A percentile compares a stretch with the other conserved stretches of the same genome.
These are phyloP conservation scores for Pythium volutum DNA, from an alignment of 352 stramenopile genomes.

Conservation along the genomic window DNA sequence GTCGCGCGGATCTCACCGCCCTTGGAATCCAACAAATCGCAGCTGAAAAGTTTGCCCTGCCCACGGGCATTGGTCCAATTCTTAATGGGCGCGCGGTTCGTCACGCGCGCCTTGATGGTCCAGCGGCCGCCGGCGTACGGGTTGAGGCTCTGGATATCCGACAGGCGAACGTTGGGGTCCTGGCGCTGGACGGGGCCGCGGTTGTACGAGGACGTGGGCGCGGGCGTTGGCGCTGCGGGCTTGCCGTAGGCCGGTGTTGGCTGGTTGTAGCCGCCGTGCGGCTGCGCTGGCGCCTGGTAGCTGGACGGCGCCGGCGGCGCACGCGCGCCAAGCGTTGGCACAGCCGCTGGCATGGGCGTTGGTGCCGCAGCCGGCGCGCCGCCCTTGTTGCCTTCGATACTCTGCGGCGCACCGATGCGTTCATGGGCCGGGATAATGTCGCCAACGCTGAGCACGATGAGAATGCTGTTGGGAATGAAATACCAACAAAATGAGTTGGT, in stretches of 20 bases:
- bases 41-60: constrained; percentile 95
- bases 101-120: constrained; percentile 96
- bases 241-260: constrained; percentile 22
- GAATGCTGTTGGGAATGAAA: constrained; percentile 39
- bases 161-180: constrained; percentile 76
- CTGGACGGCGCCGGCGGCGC: constrained; percentile 2
- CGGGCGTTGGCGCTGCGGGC: constrained; percentile 20
- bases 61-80: constrained; percentile 96
- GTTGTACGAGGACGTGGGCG: constrained; percentile 45
- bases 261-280: constrained; percentile 25
- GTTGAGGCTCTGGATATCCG: constrained; percentile 91
- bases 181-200: constrained; percentile 78
- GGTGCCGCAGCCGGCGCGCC: constrained; percentile 22
- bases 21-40: constrained; percentile 94
- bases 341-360: constrained; percentile 11
- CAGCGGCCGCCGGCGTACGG: constrained; percentile 92
- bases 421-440: constrained; percentile 74
- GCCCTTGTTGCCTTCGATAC: constrained; percentile 66
- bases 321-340: constrained; percentile 2
- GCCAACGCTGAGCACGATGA: constrained; percentile 81
- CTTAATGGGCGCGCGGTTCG: constrained; percentile 91
- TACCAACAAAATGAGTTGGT: not conserved
- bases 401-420: constrained; percentile 73
- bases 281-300: constrained; percentile 20
- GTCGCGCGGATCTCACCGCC: constrained; percentile 97